A percentile compares a stretch with the other conserved stretches of the same genome.
phyloP scores from a whole-genome alignment of 148 eudicot species.

The Nepenthes mirabilis region DNA sequence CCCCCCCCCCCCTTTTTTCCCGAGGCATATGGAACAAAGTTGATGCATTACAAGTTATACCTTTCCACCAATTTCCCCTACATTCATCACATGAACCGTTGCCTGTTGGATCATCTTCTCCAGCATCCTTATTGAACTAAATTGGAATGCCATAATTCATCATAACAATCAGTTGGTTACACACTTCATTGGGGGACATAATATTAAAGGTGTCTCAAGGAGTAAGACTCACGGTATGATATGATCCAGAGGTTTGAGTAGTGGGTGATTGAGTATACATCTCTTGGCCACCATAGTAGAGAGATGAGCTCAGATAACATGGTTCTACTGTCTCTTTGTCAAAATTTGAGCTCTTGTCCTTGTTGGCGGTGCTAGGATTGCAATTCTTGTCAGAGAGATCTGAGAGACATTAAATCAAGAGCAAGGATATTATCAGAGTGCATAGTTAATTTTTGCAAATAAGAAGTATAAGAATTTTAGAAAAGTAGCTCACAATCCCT shows the following conservation, averaged over 20 bases:
- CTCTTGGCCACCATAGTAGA: slow-evolving; percentile 91
- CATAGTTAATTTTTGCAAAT: no score
- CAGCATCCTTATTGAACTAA: slow-evolving; percentile 50
- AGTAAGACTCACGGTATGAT: slow-evolving; percentile 33
- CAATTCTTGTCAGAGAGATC: slow-evolving; percentile 20
- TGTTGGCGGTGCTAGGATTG: slow-evolving; percentile 5
- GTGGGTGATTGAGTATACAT: slow-evolving; percentile 26
- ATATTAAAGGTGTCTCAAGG: no score
- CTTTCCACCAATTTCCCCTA: slow-evolving; percentile 96
- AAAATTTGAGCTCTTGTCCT: slow-evolving; percentile 22
- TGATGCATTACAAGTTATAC: slow-evolving; percentile 12
- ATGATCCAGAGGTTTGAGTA: slow-evolving; percentile 16
- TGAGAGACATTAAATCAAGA: background rate
- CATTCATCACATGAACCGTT: slow-evolving; percentile 23
- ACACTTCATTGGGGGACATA: background rate
- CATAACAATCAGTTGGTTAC: background rate
- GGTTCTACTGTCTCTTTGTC: slow-evolving; percentile 45
- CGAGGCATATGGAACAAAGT: background rate
- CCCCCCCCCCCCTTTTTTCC: no score
- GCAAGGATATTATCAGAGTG: no score
- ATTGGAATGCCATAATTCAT: background rate
- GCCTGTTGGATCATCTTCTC: slow-evolving; percentile 59
- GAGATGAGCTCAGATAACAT: slow-evolving; percentile 70
- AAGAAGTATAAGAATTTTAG: no score
- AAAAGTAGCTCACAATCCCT: no score